Conservation (phyloP, 2,329 filamentous ascomycete species). For the Penicillium sp. region DNA sequence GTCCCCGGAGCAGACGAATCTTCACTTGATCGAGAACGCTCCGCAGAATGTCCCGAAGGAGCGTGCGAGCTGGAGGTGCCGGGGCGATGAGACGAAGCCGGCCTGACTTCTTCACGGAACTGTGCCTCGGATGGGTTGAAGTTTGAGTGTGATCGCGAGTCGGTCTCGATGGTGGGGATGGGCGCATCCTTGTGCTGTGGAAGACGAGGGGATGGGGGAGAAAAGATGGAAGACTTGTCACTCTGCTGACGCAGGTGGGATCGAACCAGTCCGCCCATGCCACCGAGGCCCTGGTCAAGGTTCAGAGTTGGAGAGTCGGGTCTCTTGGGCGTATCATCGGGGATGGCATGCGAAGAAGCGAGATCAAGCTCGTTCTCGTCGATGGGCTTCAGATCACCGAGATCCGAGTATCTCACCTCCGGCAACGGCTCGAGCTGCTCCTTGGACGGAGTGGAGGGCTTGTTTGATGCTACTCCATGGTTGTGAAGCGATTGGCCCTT, state of each 20-base stretch:
- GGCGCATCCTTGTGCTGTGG: conserved; percentile 33
- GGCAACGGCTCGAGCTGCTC: conserved; percentile 34
- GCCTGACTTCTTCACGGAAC: background rate
- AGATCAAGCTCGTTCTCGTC: conserved; percentile 34
- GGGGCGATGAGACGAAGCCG: conserved; percentile 1
- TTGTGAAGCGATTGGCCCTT: conserved; percentile 42
- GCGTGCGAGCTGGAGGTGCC: conserved; percentile 10
- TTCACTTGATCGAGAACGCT: conserved; percentile 15
- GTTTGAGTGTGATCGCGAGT: background rate
- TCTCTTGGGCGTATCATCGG: conserved; percentile 25
- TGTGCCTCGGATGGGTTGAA: background rate
- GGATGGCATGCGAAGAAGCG: conserved; percentile 1
- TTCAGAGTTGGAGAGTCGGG: conserved; percentile 77
- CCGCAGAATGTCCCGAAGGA: conserved; percentile 14
- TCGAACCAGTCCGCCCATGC: conserved; percentile 65
- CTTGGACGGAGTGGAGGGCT: conserved; percentile 30
- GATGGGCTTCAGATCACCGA: conserved; percentile 43
- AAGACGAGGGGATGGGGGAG: conserved; percentile 46
- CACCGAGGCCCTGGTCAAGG: conserved; percentile 64
- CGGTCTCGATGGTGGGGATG: background rate
- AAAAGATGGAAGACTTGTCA: conserved; percentile 77
- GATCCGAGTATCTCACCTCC: conserved; percentile 40
- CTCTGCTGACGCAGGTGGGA: conserved; percentile 83
- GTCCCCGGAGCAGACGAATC: conserved; percentile 13
- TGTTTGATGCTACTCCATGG: conserved; percentile 32